Evolutionary conservation across 805 yeast genomes (phyloP), one percentile per base, ranked within the genome.

Genomic region (Schwanniomyces polymorphus): DNA sequence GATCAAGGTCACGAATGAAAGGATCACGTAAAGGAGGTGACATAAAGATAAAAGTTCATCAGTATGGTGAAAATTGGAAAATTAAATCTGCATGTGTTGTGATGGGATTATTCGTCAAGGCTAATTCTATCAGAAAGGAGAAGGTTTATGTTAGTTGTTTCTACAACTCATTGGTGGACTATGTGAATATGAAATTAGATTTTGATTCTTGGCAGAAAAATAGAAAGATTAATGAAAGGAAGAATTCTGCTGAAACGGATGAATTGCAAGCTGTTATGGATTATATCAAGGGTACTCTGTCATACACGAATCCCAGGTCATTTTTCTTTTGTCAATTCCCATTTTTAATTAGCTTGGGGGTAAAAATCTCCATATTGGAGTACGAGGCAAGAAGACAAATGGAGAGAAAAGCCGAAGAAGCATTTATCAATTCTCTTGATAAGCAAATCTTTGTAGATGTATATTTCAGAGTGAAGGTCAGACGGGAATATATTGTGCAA

Each of bases 321-420:
- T 59, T 81, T 79, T 64, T 77, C 82, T 82, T 92, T 51, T 91
- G 98, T 61, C 86, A 87, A 52, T 91, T 77, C 54, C 97, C 97
- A 1, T 91, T 88, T 60, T 68, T 90, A 43, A 68, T 92, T 21
- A 84, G 96, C 0, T 65, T 92, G 48, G 97, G 96, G 0, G 79
- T 90, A 1, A 92, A 92, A 63, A 86, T 91, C 2, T 75, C 85
- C 0, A 82, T 92, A 2, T 67, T 92, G 52, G 96, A 88, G 55
- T 84, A 88, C 61, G 97, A 90, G 59, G 90, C 92, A 0, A 78
- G 82, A 51, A 66, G 85, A 41, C 85, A 80, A 44, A 91, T 91
- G 97, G 94, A 87, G 57, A 70, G 86, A 44, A 84, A 86, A 57
- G 96, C 96, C 0, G 96, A 90, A 57, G 92, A 88, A 61, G 96